These are phyloP conservation scores for Talaromyces sp. DNA, from an alignment of 2,329 filamentous ascomycete genomes.

Conservation along the genomic window DNA sequence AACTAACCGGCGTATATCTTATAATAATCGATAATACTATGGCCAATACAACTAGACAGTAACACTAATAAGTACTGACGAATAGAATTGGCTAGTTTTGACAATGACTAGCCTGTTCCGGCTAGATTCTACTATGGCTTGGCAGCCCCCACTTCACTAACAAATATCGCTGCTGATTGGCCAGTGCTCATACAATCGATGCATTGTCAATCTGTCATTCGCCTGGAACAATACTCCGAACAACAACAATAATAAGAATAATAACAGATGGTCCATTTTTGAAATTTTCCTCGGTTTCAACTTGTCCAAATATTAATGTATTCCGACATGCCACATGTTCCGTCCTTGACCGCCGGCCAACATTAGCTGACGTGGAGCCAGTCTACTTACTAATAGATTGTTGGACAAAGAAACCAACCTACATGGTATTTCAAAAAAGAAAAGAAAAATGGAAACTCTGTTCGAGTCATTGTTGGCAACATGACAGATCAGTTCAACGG, in stretches of 20 bases:
- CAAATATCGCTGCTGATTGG: neutral
- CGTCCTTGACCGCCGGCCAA: neutral
- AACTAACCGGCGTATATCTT: neutral
- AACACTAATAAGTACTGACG: neutral
- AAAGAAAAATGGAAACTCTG: neutral
- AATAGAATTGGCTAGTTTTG: neutral
- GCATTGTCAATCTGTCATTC: neutral
- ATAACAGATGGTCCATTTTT: neutral
- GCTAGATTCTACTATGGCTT: neutral
- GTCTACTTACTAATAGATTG: neutral
- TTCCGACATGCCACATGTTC: neutral
- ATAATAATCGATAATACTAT: neutral
- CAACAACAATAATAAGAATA: neutral
- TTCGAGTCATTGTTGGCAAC: neutral
- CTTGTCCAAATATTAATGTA: neutral
- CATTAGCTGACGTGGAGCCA: neutral
- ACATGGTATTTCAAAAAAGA: neutral
- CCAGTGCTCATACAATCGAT: neutral
- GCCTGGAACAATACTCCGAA: neutral
- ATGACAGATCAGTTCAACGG: neutral
- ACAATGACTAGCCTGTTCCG: neutral
- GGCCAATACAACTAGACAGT: neutral
- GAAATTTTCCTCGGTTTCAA: neutral
- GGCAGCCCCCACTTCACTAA: neutral
- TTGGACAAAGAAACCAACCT: neutral